Evolutionary conservation across 768 basidiomycete species (phyloP), one percentile per base, ranked within the genome.

Genomic region (Lepiota subincarnata): DNA sequence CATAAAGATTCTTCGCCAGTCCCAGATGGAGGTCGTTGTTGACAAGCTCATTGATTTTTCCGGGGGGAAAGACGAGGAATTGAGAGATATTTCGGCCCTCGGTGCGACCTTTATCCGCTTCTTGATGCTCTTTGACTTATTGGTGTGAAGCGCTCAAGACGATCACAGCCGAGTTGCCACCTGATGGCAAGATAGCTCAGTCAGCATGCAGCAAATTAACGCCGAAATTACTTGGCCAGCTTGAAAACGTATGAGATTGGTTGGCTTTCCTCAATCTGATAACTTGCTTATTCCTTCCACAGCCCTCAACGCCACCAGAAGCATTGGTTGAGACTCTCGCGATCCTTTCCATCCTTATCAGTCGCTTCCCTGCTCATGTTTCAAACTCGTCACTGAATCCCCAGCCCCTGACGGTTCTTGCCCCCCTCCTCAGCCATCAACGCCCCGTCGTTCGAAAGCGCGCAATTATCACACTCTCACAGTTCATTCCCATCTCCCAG

Each of bases 381-480:
- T 70, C 84, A 34, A 73, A 73, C 53, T 70, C 80, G 20, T 68
- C 71, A 36, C 68, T 86, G 48, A 64, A 72, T 43, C 79, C 84
- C 13, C 78, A 78, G 42, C 86, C 92, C 28, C 70, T 93, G 4
- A 65, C 71, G 4, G 83, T 86, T 16, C 79, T 89, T 50, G 86
- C 81, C 0, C 90, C 82, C 35, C 78, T 89, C 26, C 79, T 92
- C 42, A 77, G 75, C n/a, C 89, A 88, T 69, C 63, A 78, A 6
- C 85, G 93, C 3, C 81, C 89, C 8, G 92, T 92, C 0, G 90
- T 98, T 49, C 84, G 95, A 47, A 98, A 98, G 73, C 87, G 94
- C 48, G 89, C 92, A 2, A 94, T 98, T 55, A 74, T 84, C 35
- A 91, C 93, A 0, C 68, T 93, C 38, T 88, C 92, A 0, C 89